Evolutionary conservation across 2,329 filamentous ascomycete species (phyloP).

Genomic region (Aureobasidium sp.): DNA sequence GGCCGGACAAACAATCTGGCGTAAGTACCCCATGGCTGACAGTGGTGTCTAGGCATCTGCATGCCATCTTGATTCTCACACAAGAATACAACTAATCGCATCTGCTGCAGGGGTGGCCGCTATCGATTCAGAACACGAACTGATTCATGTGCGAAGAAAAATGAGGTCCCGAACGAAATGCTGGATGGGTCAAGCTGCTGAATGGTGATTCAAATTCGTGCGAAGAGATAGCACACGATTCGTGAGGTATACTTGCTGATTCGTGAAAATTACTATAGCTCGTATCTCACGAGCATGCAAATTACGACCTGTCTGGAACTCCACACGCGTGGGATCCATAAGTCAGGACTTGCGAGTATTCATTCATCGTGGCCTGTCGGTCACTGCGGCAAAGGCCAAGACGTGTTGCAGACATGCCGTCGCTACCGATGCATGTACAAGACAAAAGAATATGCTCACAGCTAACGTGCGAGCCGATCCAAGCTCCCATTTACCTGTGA

Average conservation of each 20-base stretch:
- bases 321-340: background rate
- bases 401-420: background rate
- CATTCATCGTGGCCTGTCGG: too few relatives aligned
- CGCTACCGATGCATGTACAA: background rate
- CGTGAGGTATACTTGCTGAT: background rate
- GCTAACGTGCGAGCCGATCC: background rate
- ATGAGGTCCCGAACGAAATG: background rate
- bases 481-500: background rate
- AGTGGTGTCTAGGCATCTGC: background rate
- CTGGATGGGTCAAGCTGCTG: background rate
- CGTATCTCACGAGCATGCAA: constrained; percentile 1
- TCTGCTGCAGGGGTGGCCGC: background rate
- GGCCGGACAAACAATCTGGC: background rate
- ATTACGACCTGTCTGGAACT: background rate
- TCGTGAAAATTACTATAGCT: background rate
- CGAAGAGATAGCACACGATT: background rate
- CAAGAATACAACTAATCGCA: too few relatives aligned
- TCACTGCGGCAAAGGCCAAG: background rate
- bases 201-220: background rate
- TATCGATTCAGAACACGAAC: background rate
- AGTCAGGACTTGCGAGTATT: background rate
- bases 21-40: background rate
- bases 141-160: background rate
- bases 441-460: background rate
- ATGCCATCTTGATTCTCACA: background rate